Evolutionary conservation across 306 rosid species (phyloP).

Genomic region (Malus fusca): DNA sequence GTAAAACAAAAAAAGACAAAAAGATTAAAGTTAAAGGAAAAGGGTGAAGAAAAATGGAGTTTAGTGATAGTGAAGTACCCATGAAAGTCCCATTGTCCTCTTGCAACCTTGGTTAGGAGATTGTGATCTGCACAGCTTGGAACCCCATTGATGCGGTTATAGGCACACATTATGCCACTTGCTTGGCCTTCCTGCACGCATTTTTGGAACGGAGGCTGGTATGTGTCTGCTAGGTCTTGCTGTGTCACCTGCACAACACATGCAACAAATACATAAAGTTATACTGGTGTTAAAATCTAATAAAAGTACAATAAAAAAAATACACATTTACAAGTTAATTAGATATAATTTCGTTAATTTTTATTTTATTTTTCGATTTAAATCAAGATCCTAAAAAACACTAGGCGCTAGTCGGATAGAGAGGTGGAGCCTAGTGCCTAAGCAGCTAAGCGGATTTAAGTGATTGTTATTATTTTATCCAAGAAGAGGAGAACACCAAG

Average conservation of each 20-base stretch:
- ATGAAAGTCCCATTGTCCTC: slow-evolving; percentile 62
- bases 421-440: too few relatives aligned
- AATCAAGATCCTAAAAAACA: too few relatives aligned
- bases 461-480: neutral
- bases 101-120: slow-evolving; percentile 51
- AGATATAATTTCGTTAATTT: neutral
- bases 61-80: slow-evolving; percentile 32
- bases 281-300: neutral
- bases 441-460: too few relatives aligned
- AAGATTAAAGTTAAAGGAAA: neutral
- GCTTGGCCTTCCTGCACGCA: slow-evolving; percentile 65
- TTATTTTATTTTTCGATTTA: too few relatives aligned
- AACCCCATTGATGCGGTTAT: slow-evolving; percentile 77
- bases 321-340: neutral
- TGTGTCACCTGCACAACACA: slow-evolving; percentile 42
- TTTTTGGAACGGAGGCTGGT: slow-evolving; percentile 80
- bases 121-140: slow-evolving; percentile 78
- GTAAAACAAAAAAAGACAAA: neutral
- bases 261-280: neutral
- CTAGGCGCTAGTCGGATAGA: rapidly evolving
- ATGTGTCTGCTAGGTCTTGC: slow-evolving; percentile 87
- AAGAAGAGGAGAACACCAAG: neutral
- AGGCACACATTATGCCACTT: slow-evolving; percentile 92
- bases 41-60: neutral
- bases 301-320: neutral